A percentile compares a stretch with the other conserved stretches of the same genome.
phyloP scores from a whole-genome alignment of 192 early-diverging fungal species.

The Coemansia furcata region DNA sequence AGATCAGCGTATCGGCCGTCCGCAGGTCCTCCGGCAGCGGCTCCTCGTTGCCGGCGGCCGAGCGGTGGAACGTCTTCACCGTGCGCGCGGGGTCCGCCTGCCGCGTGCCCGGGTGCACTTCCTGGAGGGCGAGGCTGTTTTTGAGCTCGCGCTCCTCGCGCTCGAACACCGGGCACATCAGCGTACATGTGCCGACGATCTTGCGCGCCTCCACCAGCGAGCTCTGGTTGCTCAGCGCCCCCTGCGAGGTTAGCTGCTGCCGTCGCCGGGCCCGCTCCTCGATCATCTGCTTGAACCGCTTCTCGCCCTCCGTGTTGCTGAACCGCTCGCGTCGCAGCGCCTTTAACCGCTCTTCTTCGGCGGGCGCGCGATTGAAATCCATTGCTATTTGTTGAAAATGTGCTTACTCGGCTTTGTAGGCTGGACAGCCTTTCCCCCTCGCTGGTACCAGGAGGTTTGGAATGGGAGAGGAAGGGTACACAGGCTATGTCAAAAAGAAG shows the following conservation, averaged over 20 bases:
- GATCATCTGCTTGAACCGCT: conserved; percentile 59
- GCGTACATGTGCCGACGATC: conserved; percentile 74
- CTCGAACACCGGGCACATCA: conserved; percentile 91
- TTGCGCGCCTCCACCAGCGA: conserved; percentile 62
- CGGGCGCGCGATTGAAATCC: conserved; percentile 24
- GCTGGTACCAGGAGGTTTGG: neutral
- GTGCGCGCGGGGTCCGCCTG: conserved; percentile 62
- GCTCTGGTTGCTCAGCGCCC: conserved; percentile 59
- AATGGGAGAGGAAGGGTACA: neutral
- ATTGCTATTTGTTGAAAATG: conserved; percentile 4
- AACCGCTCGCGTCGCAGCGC: conserved; percentile 48
- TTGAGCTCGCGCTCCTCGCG: conserved; percentile 79
- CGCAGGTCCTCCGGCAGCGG: conserved; percentile 87
- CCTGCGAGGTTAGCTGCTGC: conserved; percentile 59
- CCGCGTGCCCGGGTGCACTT: conserved; percentile 63
- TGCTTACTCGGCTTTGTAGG: neutral
- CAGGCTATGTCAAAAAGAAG: too few relatives aligned
- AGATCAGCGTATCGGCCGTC: conserved; percentile 65
- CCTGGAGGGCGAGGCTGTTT: conserved; percentile 68
- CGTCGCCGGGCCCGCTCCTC: conserved; percentile 60
- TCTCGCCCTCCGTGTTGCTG: conserved; percentile 34
- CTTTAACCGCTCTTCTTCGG: conserved; percentile 44
- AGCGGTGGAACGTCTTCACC: conserved; percentile 83
- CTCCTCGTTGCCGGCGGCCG: conserved; percentile 82
- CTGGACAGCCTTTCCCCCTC: neutral